phyloP scores from a whole-genome alignment of 2,329 filamentous ascomycete genomes.

The Penicillium crustosum region DNA sequence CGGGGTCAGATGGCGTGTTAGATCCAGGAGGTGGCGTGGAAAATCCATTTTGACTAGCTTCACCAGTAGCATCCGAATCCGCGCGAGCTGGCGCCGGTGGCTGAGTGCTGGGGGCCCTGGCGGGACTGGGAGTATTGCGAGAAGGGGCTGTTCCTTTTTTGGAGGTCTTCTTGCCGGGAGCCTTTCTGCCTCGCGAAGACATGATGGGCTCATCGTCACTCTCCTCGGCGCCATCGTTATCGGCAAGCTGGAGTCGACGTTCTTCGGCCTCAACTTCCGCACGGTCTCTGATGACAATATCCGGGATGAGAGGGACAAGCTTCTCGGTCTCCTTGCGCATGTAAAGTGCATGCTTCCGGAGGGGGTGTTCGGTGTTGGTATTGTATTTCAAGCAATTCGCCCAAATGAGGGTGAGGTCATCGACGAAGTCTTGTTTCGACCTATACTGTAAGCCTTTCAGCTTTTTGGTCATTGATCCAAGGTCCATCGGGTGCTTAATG shows the following conservation, averaged over 20 bases:
- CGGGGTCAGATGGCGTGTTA: slow-evolving; percentile 70
- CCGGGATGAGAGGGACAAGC: slow-evolving; percentile 89
- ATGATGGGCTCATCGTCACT: slow-evolving; percentile 98
- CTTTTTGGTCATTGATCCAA: slow-evolving; percentile 98
- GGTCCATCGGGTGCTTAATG: slow-evolving; percentile 97
- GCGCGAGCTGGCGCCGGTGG: slow-evolving; percentile 52
- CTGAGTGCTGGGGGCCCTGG: slow-evolving; percentile 54
- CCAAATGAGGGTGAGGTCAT: slow-evolving; percentile 94
- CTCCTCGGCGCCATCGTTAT: slow-evolving; percentile 81
- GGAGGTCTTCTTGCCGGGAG: slow-evolving; percentile 70
- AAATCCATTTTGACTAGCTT: slow-evolving; percentile 80
- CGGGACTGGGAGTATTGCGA: slow-evolving; percentile 75
- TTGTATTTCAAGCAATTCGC: slow-evolving; percentile 96
- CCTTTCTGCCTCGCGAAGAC: slow-evolving; percentile 90
- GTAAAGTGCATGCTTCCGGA: slow-evolving; percentile 88
- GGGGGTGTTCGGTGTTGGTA: slow-evolving; percentile 78
- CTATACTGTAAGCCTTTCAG: slow-evolving; percentile 77
- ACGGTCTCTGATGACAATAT: slow-evolving; percentile 83
- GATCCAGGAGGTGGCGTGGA: slow-evolving; percentile 77
- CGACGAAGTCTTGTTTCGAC: slow-evolving; percentile 90
- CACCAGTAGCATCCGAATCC: slow-evolving; percentile 72
- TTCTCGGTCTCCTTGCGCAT: slow-evolving; percentile 99
- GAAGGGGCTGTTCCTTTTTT: slow-evolving; percentile 64
- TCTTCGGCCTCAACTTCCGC: slow-evolving; percentile 89
- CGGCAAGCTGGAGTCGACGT: slow-evolving; percentile 77